phyloP scores from a whole-genome alignment of 1,284 basidiomycete genomes.

The Cryptococcus sp. region DNA sequence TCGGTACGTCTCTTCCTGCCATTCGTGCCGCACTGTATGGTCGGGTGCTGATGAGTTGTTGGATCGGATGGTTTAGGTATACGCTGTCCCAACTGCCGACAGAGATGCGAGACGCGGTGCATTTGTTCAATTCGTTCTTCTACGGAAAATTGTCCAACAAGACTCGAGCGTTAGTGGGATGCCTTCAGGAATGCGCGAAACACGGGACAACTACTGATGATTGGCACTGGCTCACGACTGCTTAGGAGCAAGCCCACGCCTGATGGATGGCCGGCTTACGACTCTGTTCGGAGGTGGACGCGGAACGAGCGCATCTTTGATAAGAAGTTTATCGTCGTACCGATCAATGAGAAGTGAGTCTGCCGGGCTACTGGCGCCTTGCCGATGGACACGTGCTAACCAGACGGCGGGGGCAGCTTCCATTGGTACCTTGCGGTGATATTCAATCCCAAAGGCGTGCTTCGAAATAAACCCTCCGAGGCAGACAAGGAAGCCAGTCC shows the following conservation, averaged over 20 bases:
- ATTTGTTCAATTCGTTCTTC: slow-evolving; percentile 97
- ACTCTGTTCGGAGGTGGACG: slow-evolving; percentile 91
- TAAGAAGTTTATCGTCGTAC: slow-evolving; percentile 89
- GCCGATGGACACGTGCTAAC: not conserved
- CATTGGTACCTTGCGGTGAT: slow-evolving; percentile 99
- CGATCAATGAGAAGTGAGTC: slow-evolving; percentile 90
- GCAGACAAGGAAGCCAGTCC: not conserved
- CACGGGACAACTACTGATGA: no score
- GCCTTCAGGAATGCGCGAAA: no score
- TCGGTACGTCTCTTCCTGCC: slow-evolving; percentile 59
- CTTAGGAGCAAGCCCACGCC: slow-evolving; percentile 13
- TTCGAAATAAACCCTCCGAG: slow-evolving; percentile 39
- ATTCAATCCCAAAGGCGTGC: slow-evolving; percentile 64
- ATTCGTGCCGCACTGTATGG: not conserved
- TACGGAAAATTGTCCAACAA: slow-evolving; percentile 79
- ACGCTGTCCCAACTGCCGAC: slow-evolving; percentile 52
- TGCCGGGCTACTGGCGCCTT: not conserved
- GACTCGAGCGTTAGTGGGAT: slow-evolving; percentile 57
- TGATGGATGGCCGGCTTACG: slow-evolving; percentile 60
- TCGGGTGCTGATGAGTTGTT: not conserved
- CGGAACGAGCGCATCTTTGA: slow-evolving; percentile 73
- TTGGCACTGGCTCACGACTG: slow-evolving; percentile 1
- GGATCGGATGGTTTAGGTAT: no score
- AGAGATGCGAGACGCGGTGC: slow-evolving; percentile 66
- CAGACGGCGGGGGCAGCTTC: slow-evolving; percentile 55